Evolutionary conservation across 164 flowering plant genomes (phyloP).

Genomic region (Vitis vinifera): ASM3070453v1 NC_081821.1:3004501-3005000

Average conservation of each 20-base stretch:
- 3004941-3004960: no score
- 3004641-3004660: conserved; percentile 36
- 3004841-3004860: conserved; percentile 26
- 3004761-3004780: background rate
- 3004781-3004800: conserved; percentile 21
- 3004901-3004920: no score
- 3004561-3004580: background rate
- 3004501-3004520: no score
- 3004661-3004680: no score
- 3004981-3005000: no score
- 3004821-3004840: conserved; percentile 24
- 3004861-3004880: background rate
- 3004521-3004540: no score
- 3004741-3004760: background rate
- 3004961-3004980: no score
- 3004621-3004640: no score
- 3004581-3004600: background rate
- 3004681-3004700: conserved; percentile 23
- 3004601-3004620: conserved; percentile 55
- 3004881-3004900: no score
- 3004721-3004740: background rate
- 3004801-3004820: conserved; percentile 21
- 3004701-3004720: background rate
- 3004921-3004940: no score
- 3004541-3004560: background rate